Percentiles rank a stretch among this genome's conserved stretches.
phyloP scores from a whole-genome alignment of 2,329 filamentous ascomycete genomes.

The Didymella segeticola region DNA sequence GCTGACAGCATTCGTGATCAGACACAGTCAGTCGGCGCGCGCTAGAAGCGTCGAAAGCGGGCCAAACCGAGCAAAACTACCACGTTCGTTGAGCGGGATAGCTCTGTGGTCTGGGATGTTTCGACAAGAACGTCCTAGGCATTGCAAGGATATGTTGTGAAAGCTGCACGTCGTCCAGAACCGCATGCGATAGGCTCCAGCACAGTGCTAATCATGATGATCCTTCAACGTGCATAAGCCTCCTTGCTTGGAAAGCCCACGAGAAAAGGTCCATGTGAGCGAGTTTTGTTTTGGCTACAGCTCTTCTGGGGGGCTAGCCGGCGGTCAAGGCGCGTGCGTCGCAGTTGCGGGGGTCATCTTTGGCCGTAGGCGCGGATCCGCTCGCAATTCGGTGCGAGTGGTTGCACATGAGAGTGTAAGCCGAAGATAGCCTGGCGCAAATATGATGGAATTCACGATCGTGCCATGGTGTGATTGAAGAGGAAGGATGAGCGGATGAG shows the following conservation, averaged over 20 bases:
- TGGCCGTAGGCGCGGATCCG: constrained; percentile 14
- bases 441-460: constrained; percentile 12
- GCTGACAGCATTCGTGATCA: constrained; percentile 19
- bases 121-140: constrained; percentile 19
- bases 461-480: constrained; percentile 30
- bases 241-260: constrained; percentile 18
- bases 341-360: constrained; percentile 28
- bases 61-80: constrained; percentile 25
- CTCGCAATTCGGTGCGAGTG: constrained; percentile 1
- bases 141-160: constrained; percentile 28
- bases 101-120: constrained; percentile 35
- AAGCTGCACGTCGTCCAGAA: constrained; percentile 18
- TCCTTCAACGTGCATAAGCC: constrained; percentile 21
- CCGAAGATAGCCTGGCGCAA: constrained; percentile 40
- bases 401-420: constrained; percentile 24
- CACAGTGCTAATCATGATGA: constrained; percentile 5
- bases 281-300: constrained; percentile 8
- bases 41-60: constrained; percentile 28
- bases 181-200: constrained; percentile 25
- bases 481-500: constrained; percentile 19
- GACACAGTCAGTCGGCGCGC: constrained; percentile 21
- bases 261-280: constrained; percentile 9
- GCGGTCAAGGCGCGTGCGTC: constrained; percentile 31
- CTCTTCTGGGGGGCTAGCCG: constrained; percentile 24
- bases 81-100: constrained; percentile 33